phyloP scores from a whole-genome alignment of 768 basidiomycete species.

The Clavulina sp. region DNA sequence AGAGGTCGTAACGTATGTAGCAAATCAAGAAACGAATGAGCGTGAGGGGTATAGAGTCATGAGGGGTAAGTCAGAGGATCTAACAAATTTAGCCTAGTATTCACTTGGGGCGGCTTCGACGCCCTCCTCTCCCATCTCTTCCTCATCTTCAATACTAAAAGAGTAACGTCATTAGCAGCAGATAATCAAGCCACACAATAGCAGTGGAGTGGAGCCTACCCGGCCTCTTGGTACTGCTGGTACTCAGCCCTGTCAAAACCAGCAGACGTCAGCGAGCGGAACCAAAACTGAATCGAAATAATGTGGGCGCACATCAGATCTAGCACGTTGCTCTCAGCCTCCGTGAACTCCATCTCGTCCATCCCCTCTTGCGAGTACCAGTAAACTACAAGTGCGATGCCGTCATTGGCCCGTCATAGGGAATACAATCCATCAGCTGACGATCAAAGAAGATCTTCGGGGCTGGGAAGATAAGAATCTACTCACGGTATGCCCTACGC shows the following conservation, averaged over 20 bases:
- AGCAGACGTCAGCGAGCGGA: conserved; percentile 7
- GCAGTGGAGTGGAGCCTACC: conserved; percentile 1
- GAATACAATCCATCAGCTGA: too few relatives aligned
- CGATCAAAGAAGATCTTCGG: too few relatives aligned
- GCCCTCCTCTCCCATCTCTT: not conserved
- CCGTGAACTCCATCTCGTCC: conserved; percentile 70
- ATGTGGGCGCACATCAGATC: conserved; percentile 56
- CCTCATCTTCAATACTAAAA: conserved; percentile 9
- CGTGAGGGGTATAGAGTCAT: too few relatives aligned
- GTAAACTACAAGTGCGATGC: conserved; percentile 31
- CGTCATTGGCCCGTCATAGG: too few relatives aligned
- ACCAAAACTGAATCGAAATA: conserved; percentile 3
- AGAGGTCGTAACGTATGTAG: too few relatives aligned
- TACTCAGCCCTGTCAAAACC: conserved; percentile 54
- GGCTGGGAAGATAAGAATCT: not conserved
- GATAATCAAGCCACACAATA: not conserved
- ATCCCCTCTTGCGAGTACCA: conserved; percentile 89
- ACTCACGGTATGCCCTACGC: conserved; percentile 45
- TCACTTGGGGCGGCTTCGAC: conserved; percentile 1
- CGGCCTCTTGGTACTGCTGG: conserved; percentile 30
- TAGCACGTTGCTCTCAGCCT: conserved; percentile 66
- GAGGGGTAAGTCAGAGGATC: too few relatives aligned
- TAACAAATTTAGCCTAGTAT: not conserved
- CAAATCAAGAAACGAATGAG: too few relatives aligned
- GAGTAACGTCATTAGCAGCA: not conserved